phyloP scores from a whole-genome alignment of 192 early-diverging fungal genomes.

The Podila horticola region DNA sequence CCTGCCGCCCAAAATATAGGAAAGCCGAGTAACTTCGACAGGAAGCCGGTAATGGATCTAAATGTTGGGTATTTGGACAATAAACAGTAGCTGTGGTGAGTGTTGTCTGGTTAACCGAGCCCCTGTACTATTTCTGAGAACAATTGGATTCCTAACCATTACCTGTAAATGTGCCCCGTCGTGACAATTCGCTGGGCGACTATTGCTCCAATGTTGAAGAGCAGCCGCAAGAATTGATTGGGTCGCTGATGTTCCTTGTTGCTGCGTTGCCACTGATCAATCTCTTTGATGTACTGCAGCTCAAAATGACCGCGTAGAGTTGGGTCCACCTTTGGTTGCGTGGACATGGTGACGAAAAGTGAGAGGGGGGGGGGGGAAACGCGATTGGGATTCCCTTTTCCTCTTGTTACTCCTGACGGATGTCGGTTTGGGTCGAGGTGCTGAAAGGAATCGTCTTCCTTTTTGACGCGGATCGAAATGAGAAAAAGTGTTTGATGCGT shows the following conservation, averaged over 20 bases:
- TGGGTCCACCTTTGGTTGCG: conserved; percentile 25
- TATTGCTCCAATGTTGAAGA: conserved; percentile 20
- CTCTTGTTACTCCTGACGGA: too few species aligned
- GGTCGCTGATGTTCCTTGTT: conserved; percentile 20
- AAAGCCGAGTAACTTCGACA: neutral
- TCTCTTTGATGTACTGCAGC: conserved; percentile 36
- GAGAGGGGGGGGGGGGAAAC: neutral
- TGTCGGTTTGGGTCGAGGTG: too few species aligned
- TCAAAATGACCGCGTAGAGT: conserved; percentile 29
- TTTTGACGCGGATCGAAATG: too few species aligned
- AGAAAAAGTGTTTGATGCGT: too few species aligned
- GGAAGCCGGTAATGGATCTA: neutral
- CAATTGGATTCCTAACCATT: neutral
- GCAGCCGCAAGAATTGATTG: conserved; percentile 25
- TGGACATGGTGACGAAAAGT: conserved; percentile 8
- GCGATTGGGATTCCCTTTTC: neutral
- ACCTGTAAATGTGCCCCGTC: conserved; percentile 25
- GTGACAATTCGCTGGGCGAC: conserved; percentile 8
- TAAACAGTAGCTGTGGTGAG: too few species aligned
- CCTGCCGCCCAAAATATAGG: neutral
- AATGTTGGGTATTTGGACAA: neutral
- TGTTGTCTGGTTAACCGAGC: neutral
- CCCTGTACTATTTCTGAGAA: neutral
- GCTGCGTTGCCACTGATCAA: conserved; percentile 43
- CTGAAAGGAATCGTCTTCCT: too few species aligned